Evolutionary conservation across 1,139 yeast genomes (phyloP), one percentile per base, ranked within the genome.

Genomic region (Ashbya aceris): DNA sequence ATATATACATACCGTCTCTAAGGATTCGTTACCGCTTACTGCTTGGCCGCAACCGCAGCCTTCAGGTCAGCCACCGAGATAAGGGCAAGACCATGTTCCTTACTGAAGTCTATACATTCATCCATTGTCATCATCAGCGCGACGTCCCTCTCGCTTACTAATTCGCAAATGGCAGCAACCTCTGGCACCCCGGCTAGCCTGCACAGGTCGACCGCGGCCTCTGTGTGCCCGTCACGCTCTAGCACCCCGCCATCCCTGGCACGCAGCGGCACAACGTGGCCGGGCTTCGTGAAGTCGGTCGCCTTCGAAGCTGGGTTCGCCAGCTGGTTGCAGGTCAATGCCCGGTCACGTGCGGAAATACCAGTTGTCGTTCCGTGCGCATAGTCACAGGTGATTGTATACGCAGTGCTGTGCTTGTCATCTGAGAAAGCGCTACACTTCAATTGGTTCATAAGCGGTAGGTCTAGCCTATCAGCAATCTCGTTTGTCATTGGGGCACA

Each of bases 381-480:
- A 51, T 70, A 79, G 62, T 93, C 99, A 45, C 87, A 85, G 1
- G 97, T 85, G 39, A 91, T 79, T 1, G 98, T 91, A 65, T 91
- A 93, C 2, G 97, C 97, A 6, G 99, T 93, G 10, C 95, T 95
- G 58, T 91, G 96, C 62, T 95, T 79, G 61, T 93, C 98, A 40
- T 63, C 66, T 31, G 60, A 64, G 12, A 56, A 45, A 1, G 60
- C 54, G 26, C 51, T 47, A 36, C 53, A 61, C 37, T 54, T 49
- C 50, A 61, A 47, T 14, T 49, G 48, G 51, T 71, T 68, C 95
- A 93, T 83, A 41, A 85, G 74, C 31, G 89, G 95, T 47, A 93
- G 73, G 33, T 82, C 82, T 42, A 91, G 72, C 40, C 71, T 62
- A 60, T 89, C 94, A 3, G 97, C 97, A 47, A 84, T 69, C 48